Percentiles rank a stretch among this genome's conserved stretches.
These are phyloP conservation scores for Yamadazyma taylorii DNA, from an alignment of 1,139 yeast species.

Conservation along the genomic window DNA sequence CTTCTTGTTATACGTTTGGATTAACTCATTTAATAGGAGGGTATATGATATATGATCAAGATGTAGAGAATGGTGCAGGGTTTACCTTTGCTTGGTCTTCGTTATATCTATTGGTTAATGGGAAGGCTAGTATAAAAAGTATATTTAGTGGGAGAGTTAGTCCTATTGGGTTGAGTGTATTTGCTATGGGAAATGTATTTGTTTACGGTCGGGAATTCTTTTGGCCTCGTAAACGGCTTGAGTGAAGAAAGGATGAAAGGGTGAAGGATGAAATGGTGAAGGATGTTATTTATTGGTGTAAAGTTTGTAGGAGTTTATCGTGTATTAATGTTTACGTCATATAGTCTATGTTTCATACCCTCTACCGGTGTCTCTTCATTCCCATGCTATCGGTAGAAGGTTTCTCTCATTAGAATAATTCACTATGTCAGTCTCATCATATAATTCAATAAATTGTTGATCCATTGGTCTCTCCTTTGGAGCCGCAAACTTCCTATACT, in stretches of 20 bases:
- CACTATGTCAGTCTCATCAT: slow-evolving; percentile 63
- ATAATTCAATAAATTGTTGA: slow-evolving; percentile 90
- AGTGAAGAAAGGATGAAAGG: no score
- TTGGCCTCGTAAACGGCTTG: slow-evolving; percentile 26
- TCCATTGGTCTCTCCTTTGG: slow-evolving; percentile 96
- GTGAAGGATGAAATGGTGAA: no score
- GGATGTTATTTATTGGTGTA: no score
- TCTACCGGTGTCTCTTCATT: no score
- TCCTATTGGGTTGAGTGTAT: slow-evolving; percentile 60
- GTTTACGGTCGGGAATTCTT: slow-evolving; percentile 72
- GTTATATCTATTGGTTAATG: slow-evolving; percentile 74
- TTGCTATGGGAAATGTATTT: slow-evolving; percentile 63
- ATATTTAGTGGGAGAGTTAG: slow-evolving; percentile 41
- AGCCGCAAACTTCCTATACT: slow-evolving; percentile 87
- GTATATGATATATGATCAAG: slow-evolving; percentile 79
- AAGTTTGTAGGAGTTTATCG: no score
- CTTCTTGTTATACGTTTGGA: slow-evolving; percentile 55
- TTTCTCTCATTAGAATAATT: slow-evolving; percentile 49
- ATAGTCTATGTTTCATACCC: background rate
- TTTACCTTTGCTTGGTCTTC: slow-evolving; percentile 87
- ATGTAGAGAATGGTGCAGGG: slow-evolving; percentile 81
- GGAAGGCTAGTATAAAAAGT: slow-evolving; percentile 54
- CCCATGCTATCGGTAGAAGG: slow-evolving; percentile 74
- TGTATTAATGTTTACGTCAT: no score
- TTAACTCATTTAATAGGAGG: slow-evolving; percentile 76